A percentile compares a stretch with the other conserved stretches of the same genome.
phyloP scores from a whole-genome alignment of 768 basidiomycete species.

The Boletus fagicola region DNA sequence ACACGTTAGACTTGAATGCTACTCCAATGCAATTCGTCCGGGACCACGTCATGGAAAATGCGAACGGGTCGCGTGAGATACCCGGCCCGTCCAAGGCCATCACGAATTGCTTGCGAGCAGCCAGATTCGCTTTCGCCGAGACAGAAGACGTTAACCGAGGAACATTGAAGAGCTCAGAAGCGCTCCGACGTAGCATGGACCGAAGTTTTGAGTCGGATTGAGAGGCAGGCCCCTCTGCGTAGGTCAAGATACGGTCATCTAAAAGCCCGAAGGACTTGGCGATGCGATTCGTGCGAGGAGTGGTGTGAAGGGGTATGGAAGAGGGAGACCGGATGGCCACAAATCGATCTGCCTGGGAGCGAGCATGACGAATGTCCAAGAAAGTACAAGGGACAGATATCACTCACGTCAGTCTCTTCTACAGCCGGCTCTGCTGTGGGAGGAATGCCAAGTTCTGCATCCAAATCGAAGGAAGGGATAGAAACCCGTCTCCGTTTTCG shows the following conservation, averaged over 20 bases:
- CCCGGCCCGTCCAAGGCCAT: constrained; percentile 67
- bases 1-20: constrained; percentile 56
- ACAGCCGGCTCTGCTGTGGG: constrained; percentile 16
- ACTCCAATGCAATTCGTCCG: constrained; percentile 58
- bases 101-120: constrained; percentile 49
- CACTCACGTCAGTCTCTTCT: constrained; percentile 32
- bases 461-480: constrained; percentile 38
- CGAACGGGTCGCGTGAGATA: constrained; percentile 50
- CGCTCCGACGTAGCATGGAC: constrained; percentile 50
- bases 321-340: constrained; percentile 51
- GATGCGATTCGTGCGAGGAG: constrained; percentile 66
- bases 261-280: constrained; percentile 60
- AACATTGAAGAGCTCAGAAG: constrained; percentile 46
- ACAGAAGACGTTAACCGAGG: constrained; percentile 34
- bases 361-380: constrained; percentile 1
- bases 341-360: constrained; percentile 56
- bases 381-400: neutral
- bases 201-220: constrained; percentile 42
- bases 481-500: constrained; percentile 45
- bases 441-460: constrained; percentile 31
- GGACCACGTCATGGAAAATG: constrained; percentile 64
- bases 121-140: constrained; percentile 61
- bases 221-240: constrained; percentile 39
- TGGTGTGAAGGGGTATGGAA: constrained; percentile 54
- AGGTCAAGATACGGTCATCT: constrained; percentile 55